phyloP scores from a whole-genome alignment of 306 rosid genomes.

The Abrus pulchellus region DNA sequence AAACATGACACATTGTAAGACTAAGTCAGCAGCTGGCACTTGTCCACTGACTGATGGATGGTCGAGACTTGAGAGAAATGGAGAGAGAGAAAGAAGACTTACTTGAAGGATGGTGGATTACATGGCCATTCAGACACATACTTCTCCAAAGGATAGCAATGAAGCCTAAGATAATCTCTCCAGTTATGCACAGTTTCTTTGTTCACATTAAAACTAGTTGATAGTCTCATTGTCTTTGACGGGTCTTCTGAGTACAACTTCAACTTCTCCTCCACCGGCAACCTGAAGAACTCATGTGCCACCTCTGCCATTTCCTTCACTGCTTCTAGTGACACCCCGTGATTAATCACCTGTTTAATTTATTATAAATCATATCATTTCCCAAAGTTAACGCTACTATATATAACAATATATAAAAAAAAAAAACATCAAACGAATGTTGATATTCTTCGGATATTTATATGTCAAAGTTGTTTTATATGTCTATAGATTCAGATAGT shows the following conservation, averaged over 20 bases:
- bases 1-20: not conserved
- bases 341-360: conserved; percentile 69
- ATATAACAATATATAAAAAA: not conserved
- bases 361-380: not conserved
- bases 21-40: conserved; percentile 12
- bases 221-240: conserved; percentile 76
- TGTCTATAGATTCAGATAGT: no score
- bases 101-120: conserved; percentile 84
- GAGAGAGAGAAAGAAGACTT: conserved; percentile 2
- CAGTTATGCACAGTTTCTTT: conserved; percentile 86
- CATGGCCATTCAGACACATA: conserved; percentile 87
- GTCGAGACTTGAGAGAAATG: not conserved
- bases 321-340: conserved; percentile 68
- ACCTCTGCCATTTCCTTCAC: conserved; percentile 61
- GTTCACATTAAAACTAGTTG: conserved; percentile 79
- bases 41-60: not conserved
- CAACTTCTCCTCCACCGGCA: conserved; percentile 85
- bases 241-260: conserved; percentile 94
- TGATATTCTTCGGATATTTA: no score
- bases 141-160: conserved; percentile 79
- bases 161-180: conserved; percentile 96
- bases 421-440: no score
- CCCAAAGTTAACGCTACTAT: not conserved
- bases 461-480: no score
- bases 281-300: conserved; percentile 70